Evolutionary conservation across 2,329 filamentous ascomycete genomes (phyloP).

Genomic region (Colletotrichum destructivum): DNA sequence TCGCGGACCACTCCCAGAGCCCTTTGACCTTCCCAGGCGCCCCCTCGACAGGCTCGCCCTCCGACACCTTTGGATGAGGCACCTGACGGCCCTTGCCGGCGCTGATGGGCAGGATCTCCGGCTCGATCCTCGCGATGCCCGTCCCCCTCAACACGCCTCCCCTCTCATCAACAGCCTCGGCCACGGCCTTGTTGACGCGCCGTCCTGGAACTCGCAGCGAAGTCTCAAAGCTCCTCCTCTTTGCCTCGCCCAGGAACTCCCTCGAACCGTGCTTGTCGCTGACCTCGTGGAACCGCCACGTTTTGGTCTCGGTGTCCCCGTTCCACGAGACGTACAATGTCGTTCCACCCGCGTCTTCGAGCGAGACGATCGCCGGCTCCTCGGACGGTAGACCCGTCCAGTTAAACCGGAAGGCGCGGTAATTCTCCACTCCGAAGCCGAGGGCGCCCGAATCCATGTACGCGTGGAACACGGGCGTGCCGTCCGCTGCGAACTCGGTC

Average conservation of each 20-base stretch:
- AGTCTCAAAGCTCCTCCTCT: constrained; percentile 37
- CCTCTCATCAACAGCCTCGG: constrained; percentile 22
- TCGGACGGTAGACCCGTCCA: constrained; percentile 67
- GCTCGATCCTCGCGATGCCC: not conserved
- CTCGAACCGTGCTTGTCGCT: constrained; percentile 36
- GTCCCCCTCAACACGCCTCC: constrained; percentile 20
- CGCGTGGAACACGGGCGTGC: constrained; percentile 66
- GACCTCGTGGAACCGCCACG: constrained; percentile 49
- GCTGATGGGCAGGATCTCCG: constrained; percentile 24
- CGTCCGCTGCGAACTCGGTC: constrained; percentile 64
- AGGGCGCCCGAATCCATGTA: constrained; percentile 59
- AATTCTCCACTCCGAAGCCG: constrained; percentile 62
- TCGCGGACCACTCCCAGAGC: constrained; percentile 20
- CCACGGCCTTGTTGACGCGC: not conserved
- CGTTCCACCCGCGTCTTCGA: constrained; percentile 31
- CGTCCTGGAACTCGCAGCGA: constrained; percentile 4
- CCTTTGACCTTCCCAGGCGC: constrained; percentile 8
- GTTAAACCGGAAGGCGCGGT: constrained; percentile 67
- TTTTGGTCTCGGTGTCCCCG: constrained; percentile 51
- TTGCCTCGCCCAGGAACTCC: constrained; percentile 27
- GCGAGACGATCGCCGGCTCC: constrained; percentile 45
- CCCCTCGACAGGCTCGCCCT: not conserved
- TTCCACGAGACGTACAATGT: constrained; percentile 52
- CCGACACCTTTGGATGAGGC: not conserved
- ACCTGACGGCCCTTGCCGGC: constrained; percentile 19